These are phyloP conservation scores for Phanerodontia chrysosporium DNA, from an alignment of 768 basidiomycete genomes.

Conservation along the genomic window DNA sequence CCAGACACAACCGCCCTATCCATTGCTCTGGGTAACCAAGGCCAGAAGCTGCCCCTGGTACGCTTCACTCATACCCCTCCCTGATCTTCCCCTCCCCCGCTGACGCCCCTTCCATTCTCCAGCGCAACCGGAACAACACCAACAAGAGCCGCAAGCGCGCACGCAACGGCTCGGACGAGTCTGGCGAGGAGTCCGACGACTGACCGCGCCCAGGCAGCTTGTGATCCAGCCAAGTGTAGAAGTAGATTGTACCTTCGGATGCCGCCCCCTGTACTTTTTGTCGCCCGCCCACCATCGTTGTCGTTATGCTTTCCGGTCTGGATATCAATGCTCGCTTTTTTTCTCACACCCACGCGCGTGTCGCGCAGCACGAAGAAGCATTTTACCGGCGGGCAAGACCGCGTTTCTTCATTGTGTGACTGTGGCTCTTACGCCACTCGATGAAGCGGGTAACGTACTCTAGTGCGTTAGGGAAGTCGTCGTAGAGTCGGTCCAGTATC, in stretches of 20 bases:
- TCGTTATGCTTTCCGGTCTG: neutral
- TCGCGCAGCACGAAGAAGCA: too few relatives aligned
- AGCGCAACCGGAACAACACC: slow-evolving; percentile 68
- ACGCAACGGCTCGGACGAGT: slow-evolving; percentile 58
- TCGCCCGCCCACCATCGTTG: neutral
- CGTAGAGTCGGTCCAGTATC: slow-evolving; percentile 43
- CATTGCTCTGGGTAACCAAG: slow-evolving; percentile 85
- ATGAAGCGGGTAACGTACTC: slow-evolving; percentile 18
- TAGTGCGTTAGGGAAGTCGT: slow-evolving; percentile 46
- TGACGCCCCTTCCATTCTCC: slow-evolving; percentile 9
- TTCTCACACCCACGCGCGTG: neutral
- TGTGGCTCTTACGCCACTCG: neutral
- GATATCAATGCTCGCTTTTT: neutral
- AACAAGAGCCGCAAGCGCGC: slow-evolving; percentile 56
- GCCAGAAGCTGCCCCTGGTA: slow-evolving; percentile 84
- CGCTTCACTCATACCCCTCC: slow-evolving; percentile 29
- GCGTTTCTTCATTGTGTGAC: neutral
- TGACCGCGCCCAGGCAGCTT: neutral
- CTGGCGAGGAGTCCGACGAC: slow-evolving; percentile 64
- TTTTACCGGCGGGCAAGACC: neutral
- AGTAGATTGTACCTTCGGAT: slow-evolving; percentile 6
- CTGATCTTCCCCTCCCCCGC: slow-evolving; percentile 11
- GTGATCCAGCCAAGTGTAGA: slow-evolving; percentile 15
- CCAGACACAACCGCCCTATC: slow-evolving; percentile 86
- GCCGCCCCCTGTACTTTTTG: slow-evolving; percentile 6